Evolutionary conservation across 306 rosid species (phyloP).

Genomic region (Sophora flavescens): DNA sequence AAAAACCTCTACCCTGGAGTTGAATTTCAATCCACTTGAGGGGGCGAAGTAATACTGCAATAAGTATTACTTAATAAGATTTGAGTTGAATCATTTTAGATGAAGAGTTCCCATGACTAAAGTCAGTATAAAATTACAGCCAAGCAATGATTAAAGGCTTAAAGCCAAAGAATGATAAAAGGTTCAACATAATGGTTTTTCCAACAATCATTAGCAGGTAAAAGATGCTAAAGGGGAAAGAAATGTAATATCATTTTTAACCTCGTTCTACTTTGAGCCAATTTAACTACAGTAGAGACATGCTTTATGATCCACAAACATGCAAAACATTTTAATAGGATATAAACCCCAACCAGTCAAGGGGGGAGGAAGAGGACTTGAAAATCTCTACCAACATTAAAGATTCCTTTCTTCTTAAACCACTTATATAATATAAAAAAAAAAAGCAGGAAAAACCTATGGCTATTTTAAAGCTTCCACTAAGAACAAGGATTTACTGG

Average conservation of each 20-base stretch:
- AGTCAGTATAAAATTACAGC: neutral
- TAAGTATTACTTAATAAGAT: slow-evolving; percentile 42
- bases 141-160: slow-evolving; percentile 7
- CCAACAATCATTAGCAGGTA: neutral
- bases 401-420: slow-evolving; percentile 14
- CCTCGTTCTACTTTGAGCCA: no score
- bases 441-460: slow-evolving; percentile 7
- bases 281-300: neutral
- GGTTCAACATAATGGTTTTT: neutral
- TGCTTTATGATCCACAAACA: slow-evolving; percentile 23
- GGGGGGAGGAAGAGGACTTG: neutral
- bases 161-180: slow-evolving; percentile 21
- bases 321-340: slow-evolving; percentile 15
- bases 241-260: neutral
- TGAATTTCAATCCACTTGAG: slow-evolving; percentile 60
- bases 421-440: slow-evolving; percentile 8
- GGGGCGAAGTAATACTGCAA: slow-evolving; percentile 75
- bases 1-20: slow-evolving; percentile 67
- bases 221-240: slow-evolving; percentile 24
- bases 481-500: neutral
- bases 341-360: neutral
- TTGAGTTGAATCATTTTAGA: slow-evolving; percentile 34
- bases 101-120: slow-evolving; percentile 30
- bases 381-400: neutral
- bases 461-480: slow-evolving; percentile 16